Evolutionary conservation across 176 grass and related monocot genomes (phyloP), one percentile per base, ranked within the genome.

Genomic region (Juncus inflexus): DNA sequence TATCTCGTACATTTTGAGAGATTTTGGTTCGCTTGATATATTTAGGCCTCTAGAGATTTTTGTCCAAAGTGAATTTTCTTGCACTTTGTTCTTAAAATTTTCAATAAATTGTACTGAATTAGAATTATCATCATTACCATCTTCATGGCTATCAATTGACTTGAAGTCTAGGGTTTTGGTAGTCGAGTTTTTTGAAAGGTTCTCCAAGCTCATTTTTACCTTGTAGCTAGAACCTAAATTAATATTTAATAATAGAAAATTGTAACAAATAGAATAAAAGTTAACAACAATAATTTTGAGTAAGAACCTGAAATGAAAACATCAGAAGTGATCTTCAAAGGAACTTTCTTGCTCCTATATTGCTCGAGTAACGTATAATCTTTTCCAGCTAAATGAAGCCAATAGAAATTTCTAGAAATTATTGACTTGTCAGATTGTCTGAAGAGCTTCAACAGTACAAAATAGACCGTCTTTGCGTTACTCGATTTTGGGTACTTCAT

Each of bases 381-480:
- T 64, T 75, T 76, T 9, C 94, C 85, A 66, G 94, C 83, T 57
- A 89, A 77, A 80, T 82, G 94, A 35, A 97, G 59, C 88, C 94
- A 97, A 74, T 97, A 97, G 39, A 97, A 92, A 75, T 97, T 97
- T 58, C 94, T 79, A 52, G 85, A 97, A 35, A 97, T 41, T 61
- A 82, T 71, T 12, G 52, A 16, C 15, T 60, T 89, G 69, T 97
- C 83, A 65, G 82, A 89, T 3, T 73, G 6, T 73, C 73, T 86
- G 78, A 92, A 86, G 41, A 97, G 88, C 62, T 92, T 97, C 15
- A 97, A 79, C 14, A 97, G 80, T 28, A 97, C 55, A 76, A 97
- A 97, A 86, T 91, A 97, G 5, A 92, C 83, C 14, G 88, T 63
- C 52, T 78, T 91, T 42, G 88, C 83, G 64, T 81, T 72, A 74